Evolutionary conservation across 768 basidiomycete species (phyloP), one percentile per base, ranked within the genome.

Genomic region (Auricularia sp.): DNA sequence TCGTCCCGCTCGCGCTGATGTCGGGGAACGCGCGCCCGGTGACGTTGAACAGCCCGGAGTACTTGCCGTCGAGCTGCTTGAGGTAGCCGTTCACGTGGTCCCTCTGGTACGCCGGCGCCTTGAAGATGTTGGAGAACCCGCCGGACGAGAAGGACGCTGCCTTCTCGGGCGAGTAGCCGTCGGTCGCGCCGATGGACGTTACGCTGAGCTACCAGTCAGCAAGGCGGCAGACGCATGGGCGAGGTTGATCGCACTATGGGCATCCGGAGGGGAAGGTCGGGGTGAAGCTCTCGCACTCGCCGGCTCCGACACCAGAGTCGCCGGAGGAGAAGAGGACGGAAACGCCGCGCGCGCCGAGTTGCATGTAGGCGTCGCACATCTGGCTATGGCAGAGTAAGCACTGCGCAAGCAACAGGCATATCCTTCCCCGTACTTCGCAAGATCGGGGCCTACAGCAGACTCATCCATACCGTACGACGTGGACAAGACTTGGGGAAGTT

Each of bases 401-500:
- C 29, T 29, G 29, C 29, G 29, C 29, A 29, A 29, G 29, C 39
- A 42, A 42, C 8, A 42, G 39, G 39, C 39, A 42, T 42, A 7
- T 7, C 39, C 71, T 61, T 59, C 75, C 39, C 8, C 39, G 13
- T 42, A 42, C 75, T 69, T 67, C 5, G 74, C 72, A 10, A 74
- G 44, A 14, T 63, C 62, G 5, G n/a, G 18, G 0, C 72, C 67
- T 5, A 75, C 45, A 10, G 63, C 64, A 35, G 67, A 45, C 69
- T 76, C 77, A 64, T 78, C 67, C 29, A 65, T 56, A 10, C 74
- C 75, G 66, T 78, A 77, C 24, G 71, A 73, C 13, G 76, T 77
- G 44, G 76, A 71, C 42, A 75, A 66, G 1, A 76, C 74, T n/a
- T 73, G 71, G 0, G 87, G 85, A 42, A 87, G 78, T 3, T 73